phyloP scores from a whole-genome alignment of 805 yeast genomes.

The Candida sithepensis region DNA sequence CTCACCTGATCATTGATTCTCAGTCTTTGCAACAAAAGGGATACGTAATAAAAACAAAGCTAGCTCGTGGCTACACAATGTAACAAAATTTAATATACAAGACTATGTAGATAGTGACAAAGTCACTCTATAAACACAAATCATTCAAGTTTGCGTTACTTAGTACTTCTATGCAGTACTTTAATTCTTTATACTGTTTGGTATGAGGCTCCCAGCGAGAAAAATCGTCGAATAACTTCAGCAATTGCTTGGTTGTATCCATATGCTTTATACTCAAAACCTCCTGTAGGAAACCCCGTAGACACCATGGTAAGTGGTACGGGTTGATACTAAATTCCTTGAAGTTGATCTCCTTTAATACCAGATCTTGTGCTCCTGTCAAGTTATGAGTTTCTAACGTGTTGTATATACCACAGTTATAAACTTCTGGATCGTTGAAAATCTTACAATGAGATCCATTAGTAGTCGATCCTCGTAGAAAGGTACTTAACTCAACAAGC shows the following conservation, averaged over 20 bases:
- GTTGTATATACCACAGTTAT: conserved; percentile 68
- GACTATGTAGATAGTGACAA: neutral
- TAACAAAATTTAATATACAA: no score
- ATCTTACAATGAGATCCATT: conserved; percentile 79
- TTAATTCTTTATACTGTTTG: conserved; percentile 75
- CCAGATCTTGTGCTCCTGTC: conserved; percentile 32
- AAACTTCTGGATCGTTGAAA: conserved; percentile 53
- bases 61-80: no score
- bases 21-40: no score
- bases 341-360: conserved; percentile 31
- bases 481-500: conserved; percentile 60
- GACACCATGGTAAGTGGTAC: conserved; percentile 87
- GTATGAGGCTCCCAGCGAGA: conserved; percentile 80
- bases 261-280: conserved; percentile 40
- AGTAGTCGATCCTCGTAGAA: conserved; percentile 72
- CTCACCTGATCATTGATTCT: no score
- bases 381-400: conserved; percentile 72
- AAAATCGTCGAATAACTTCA: conserved; percentile 51
- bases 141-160: conserved; percentile 15
- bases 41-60: no score
- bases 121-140: conserved; percentile 2
- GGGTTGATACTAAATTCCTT: conserved; percentile 71
- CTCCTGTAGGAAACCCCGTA: conserved; percentile 79
- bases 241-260: conserved; percentile 48
- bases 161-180: conserved; percentile 43